A percentile compares a stretch with the other conserved stretches of the same genome.
Conservation (phyloP, 768 basidiomycete species). For the Trametes maxima region DNA sequence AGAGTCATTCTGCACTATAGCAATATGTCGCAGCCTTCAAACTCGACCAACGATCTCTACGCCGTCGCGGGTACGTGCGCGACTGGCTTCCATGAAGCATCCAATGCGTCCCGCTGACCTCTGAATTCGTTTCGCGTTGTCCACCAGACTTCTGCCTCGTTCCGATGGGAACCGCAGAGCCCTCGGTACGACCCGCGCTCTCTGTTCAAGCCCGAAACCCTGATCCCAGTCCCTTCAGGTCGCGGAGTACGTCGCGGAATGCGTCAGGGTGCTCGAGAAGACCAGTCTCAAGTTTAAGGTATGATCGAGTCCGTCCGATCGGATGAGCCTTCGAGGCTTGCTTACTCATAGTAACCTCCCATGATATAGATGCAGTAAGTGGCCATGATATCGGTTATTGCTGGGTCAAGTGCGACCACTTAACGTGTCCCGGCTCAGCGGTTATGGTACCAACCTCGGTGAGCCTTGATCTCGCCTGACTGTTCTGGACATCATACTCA, state of each 20-base stretch:
- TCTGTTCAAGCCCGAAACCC: conserved; percentile 28
- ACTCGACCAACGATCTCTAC: conserved; percentile 23
- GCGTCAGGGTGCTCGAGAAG: conserved; percentile 79
- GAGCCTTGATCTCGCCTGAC: conserved; percentile 6
- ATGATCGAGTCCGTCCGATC: conserved; percentile 9
- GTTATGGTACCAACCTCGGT: conserved; percentile 92
- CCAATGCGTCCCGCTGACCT: neutral
- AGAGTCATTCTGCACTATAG: neutral
- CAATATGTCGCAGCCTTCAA: conserved; percentile 7
- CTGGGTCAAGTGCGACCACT: too few species aligned
- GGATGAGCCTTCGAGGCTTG: neutral
- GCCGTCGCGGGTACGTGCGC: conserved; percentile 23
- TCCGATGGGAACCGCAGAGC: conserved; percentile 75
- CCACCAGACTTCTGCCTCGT: conserved; percentile 84
- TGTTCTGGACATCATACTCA: neutral
- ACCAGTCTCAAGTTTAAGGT: conserved; percentile 85
- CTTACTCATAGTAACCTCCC: neutral
- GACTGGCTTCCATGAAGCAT: too few species aligned
- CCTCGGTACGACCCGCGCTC: conserved; percentile 55
- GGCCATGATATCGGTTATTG: neutral
- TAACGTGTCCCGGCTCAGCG: conserved; percentile 46
- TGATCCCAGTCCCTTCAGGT: conserved; percentile 47
- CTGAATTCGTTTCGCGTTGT: neutral
- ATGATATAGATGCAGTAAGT: conserved; percentile 67
- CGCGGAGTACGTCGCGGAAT: conserved; percentile 78